Base-by-base conservation (phyloP, 495 filamentous ascomycete species). In the Tuber brumale region DNA sequence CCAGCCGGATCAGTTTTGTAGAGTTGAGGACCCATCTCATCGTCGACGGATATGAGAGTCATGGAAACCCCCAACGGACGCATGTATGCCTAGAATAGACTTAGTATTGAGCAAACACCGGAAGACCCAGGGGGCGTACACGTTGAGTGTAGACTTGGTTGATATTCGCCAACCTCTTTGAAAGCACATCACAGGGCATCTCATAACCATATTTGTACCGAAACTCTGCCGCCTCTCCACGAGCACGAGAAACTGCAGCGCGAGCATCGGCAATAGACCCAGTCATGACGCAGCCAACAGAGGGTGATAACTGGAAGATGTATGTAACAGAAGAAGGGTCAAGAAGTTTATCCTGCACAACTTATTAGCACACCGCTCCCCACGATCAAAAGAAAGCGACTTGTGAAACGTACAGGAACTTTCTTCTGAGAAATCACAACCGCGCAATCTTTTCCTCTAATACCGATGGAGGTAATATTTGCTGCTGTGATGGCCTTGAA, bases 401-500 rank as follows among this genome's bases (percentile, higher is more conserved):
- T 18, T 14, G 76, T 74, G 77, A 46, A 75, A 87, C 95, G 80
- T 91, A 97, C 95, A 75, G 95, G 95, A 79, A 99, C 95, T 86
- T 99, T 99, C 90, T 99, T 99, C 88, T 99, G 95, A 72, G 95
- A 97, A 81, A 99, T 86, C 27, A 99, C 93, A 37, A 99, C 95
- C 19, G 96, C 95, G 84, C 95, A 98, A 86, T 93, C 89, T 87
- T 98, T 98, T 84, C 95, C 95, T 85, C 94, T 89, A 77, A 99
- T 90, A 76, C 95, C 96, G 84, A 99, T 90, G 76, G 95, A 95
- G 85, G 95, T 98, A 85, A 98, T 99, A 85, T 98, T 98, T 70
- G 95, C 95, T 71, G 95, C 94, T 79, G 95, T 98, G 86, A 99
- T 99, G 61, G 95, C 95, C 87, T 99, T 99, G 90, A 99, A 99